Conservation (phyloP, 2,329 filamentous ascomycete species). For the Plenodomus lindquistii region DNA sequence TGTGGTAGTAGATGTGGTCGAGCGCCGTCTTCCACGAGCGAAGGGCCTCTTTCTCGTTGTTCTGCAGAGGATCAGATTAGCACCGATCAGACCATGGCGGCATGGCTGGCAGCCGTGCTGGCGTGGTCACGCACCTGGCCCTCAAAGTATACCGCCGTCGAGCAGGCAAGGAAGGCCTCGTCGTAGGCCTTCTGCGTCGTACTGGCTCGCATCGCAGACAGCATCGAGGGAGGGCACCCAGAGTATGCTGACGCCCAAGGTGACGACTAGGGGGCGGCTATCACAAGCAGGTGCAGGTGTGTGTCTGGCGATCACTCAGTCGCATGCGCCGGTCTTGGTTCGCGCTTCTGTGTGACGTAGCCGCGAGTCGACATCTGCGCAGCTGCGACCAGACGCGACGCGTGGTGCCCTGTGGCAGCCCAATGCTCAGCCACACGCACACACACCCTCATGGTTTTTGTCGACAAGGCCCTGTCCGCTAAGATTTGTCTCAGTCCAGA, state of each 20-base stretch:
- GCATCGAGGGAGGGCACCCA: constrained; percentile 8
- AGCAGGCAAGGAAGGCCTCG: constrained; percentile 92
- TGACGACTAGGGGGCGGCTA: constrained; percentile 41
- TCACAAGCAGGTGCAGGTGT: constrained; percentile 11
- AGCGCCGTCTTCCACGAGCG: constrained; percentile 88
- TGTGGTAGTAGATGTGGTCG: constrained; percentile 85
- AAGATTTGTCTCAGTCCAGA: background rate
- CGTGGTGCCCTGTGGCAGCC: constrained; percentile 9
- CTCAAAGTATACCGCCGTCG: constrained; percentile 95
- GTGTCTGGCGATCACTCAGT: constrained; percentile 25
- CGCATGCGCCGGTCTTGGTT: constrained; percentile 24
- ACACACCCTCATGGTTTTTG: background rate
- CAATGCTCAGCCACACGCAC: constrained; percentile 7
- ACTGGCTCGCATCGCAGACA: constrained; percentile 56
- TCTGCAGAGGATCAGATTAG: constrained; percentile 56
- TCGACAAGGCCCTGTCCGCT: background rate
- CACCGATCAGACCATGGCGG: background rate
- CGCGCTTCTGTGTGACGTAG: constrained; percentile 39
- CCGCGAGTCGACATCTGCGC: constrained; percentile 16
- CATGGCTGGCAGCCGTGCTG: background rate
- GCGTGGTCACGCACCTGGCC: constrained; percentile 65
- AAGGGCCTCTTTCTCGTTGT: constrained; percentile 87
- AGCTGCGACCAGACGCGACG: constrained; percentile 18
- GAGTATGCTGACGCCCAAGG: constrained; percentile 40
- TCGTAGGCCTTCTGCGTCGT: constrained; percentile 96